phyloP scores from a whole-genome alignment of 768 basidiomycete species.

The Rhizopogon vulgaris region DNA sequence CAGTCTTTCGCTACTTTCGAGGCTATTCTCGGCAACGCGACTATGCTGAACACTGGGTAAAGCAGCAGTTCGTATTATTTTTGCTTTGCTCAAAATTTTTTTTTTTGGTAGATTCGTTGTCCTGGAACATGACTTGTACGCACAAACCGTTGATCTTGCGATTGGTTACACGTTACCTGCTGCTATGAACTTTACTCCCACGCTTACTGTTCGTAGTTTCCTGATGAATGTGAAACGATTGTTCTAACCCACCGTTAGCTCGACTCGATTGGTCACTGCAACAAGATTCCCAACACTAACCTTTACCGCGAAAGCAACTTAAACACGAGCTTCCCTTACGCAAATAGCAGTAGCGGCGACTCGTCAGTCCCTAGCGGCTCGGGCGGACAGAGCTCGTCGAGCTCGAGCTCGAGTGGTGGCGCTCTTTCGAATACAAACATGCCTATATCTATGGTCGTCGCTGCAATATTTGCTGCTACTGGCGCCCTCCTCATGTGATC shows the following conservation, averaged over 20 bases:
- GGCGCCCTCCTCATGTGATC: slow-evolving; percentile 13
- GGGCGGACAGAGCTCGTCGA: neutral
- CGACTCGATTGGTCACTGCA: slow-evolving; percentile 76
- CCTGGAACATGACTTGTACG: slow-evolving; percentile 80
- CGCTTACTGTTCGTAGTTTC: slow-evolving; percentile 47
- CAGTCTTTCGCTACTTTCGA: slow-evolving; percentile 66
- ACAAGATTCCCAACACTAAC: slow-evolving; percentile 52
- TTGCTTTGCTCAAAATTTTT: neutral
- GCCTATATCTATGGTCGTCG: slow-evolving; percentile 8
- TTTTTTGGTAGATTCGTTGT: slow-evolving; percentile 66
- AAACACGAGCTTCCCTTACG: slow-evolving; percentile 61
- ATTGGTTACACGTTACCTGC: slow-evolving; percentile 79
- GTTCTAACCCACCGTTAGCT: slow-evolving; percentile 31
- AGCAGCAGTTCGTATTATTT: slow-evolving; percentile 7
- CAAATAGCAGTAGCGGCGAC: slow-evolving; percentile 25
- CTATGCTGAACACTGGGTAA: slow-evolving; percentile 53
- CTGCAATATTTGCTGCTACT: slow-evolving; percentile 10
- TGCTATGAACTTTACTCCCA: slow-evolving; percentile 59
- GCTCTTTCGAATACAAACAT: slow-evolving; percentile 9
- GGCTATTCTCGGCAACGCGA: slow-evolving; percentile 64
- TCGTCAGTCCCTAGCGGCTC: slow-evolving; percentile 9
- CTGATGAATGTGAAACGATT: neutral
- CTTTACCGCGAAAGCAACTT: slow-evolving; percentile 81
- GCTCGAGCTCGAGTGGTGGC: slow-evolving; percentile 3
- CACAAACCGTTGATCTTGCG: slow-evolving; percentile 86